A percentile compares a stretch with the other conserved stretches of the same genome.
Evolutionary conservation across 192 early-diverging fungal genomes (phyloP).

Genomic region (Backusella sp.): DNA sequence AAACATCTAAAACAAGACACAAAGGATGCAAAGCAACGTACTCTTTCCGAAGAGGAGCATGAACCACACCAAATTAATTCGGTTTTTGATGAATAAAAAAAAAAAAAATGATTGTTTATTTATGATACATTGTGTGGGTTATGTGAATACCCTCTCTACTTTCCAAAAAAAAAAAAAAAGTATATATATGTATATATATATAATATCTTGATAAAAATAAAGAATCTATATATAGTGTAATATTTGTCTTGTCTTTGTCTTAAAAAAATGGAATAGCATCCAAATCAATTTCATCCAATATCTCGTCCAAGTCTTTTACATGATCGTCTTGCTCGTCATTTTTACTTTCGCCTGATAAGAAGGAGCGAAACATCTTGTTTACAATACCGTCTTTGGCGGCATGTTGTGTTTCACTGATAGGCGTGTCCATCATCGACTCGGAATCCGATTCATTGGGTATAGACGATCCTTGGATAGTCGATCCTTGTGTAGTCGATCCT

Average conservation of each 20-base stretch:
- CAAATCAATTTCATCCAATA: constrained; percentile 27
- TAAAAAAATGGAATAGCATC: constrained; percentile 23
- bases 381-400: neutral
- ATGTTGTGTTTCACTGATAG: neutral
- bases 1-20: neutral
- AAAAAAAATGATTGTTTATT: too few species aligned
- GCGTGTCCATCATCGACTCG: neutral
- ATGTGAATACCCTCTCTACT: neutral
- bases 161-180: neutral
- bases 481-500: neutral
- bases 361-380: constrained; percentile 18
- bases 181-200: neutral
- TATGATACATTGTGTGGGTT: too few species aligned
- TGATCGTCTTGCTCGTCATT: neutral
- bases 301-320: constrained; percentile 11
- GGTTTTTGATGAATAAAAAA: constrained; percentile 16
- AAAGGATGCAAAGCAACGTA: neutral
- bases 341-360: neutral
- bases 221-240: neutral
- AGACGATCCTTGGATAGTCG: neutral
- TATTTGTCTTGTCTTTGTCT: neutral
- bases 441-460: neutral
- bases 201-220: neutral
- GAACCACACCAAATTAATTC: constrained; percentile 4
- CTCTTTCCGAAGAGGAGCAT: neutral